Percentiles rank a stretch among this genome's conserved stretches.
Conservation (phyloP, 2,329 filamentous ascomycete species). For the Paraphoma sp. region DNA sequence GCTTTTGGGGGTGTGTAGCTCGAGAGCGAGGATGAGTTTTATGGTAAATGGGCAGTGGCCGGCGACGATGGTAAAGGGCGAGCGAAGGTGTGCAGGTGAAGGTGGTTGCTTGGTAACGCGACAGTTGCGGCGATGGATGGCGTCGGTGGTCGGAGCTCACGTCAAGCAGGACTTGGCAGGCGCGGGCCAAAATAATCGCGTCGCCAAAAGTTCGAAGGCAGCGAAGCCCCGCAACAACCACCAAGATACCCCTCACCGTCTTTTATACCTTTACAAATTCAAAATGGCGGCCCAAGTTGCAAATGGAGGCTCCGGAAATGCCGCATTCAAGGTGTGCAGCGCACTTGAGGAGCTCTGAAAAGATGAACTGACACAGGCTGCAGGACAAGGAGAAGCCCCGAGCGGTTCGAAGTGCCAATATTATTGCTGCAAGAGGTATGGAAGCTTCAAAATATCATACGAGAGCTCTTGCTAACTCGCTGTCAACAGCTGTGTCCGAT, state of each 20-base stretch:
- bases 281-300: slow-evolving; percentile 45
- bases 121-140: background rate
- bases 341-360: slow-evolving; percentile 22
- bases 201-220: slow-evolving; percentile 26
- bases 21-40: too few relatives aligned
- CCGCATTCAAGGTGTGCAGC: slow-evolving; percentile 67
- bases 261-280: slow-evolving; percentile 9
- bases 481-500: slow-evolving; percentile 81
- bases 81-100: slow-evolving; percentile 10
- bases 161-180: slow-evolving; percentile 12
- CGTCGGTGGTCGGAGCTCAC: slow-evolving; percentile 12
- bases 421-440: slow-evolving; percentile 92
- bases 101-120: slow-evolving; percentile 6
- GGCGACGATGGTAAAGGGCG: slow-evolving; percentile 31
- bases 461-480: slow-evolving; percentile 26
- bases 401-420: slow-evolving; percentile 94
- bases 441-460: slow-evolving; percentile 22
- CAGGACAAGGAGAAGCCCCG: slow-evolving; percentile 96
- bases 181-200: slow-evolving; percentile 35
- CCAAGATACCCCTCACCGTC: slow-evolving; percentile 28
- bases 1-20: too few relatives aligned
- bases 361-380: slow-evolving; percentile 49
- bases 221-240: slow-evolving; percentile 21
- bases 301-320: slow-evolving; percentile 59
- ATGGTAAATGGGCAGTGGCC: slow-evolving; percentile 10